Percentiles rank a stretch among this genome's conserved stretches.
Conservation (phyloP, 1,284 basidiomycete species). For the Exsudoporus floridanus region DNA sequence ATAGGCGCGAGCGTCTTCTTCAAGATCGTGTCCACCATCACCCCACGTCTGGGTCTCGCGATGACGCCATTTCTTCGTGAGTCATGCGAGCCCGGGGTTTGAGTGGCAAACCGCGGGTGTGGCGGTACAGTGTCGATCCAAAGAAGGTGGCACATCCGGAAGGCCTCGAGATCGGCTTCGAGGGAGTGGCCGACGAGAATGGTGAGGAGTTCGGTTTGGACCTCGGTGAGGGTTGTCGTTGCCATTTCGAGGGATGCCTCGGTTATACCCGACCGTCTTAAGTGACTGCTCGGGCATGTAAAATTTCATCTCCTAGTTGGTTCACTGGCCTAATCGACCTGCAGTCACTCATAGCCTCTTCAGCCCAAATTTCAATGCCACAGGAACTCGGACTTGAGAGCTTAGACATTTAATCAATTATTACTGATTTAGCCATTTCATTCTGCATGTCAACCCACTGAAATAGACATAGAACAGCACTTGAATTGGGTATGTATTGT, state of each 20-base stretch:
- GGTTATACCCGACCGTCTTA: constrained; percentile 93
- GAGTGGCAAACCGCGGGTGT: constrained; percentile 84
- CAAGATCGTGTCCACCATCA: constrained; percentile 84
- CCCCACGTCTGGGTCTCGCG: constrained; percentile 80
- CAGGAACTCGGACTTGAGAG: too few species aligned
- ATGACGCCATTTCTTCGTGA: constrained; percentile 86
- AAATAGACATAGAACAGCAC: too few species aligned
- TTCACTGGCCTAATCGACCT: too few species aligned
- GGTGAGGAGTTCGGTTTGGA: constrained; percentile 67
- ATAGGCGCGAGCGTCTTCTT: constrained; percentile 88
- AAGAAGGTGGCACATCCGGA: constrained; percentile 79
- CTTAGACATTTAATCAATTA: too few species aligned
- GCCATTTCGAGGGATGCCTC: constrained; percentile 63
- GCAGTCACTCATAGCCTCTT: too few species aligned
- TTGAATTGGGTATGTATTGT: too few species aligned
- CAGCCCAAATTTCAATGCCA: too few species aligned
- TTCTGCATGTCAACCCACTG: too few species aligned
- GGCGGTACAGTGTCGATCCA: constrained; percentile 94
- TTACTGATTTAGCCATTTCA: too few species aligned
- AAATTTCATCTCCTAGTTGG: too few species aligned
- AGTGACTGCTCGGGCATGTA: too few species aligned
- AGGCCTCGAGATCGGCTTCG: constrained; percentile 84
- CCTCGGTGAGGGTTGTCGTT: constrained; percentile 73
- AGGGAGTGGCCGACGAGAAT: constrained; percentile 87
- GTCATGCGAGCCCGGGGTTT: constrained; percentile 92